phyloP scores from a whole-genome alignment of 169 alveolate species.

The Eimeria brunetti region DNA sequence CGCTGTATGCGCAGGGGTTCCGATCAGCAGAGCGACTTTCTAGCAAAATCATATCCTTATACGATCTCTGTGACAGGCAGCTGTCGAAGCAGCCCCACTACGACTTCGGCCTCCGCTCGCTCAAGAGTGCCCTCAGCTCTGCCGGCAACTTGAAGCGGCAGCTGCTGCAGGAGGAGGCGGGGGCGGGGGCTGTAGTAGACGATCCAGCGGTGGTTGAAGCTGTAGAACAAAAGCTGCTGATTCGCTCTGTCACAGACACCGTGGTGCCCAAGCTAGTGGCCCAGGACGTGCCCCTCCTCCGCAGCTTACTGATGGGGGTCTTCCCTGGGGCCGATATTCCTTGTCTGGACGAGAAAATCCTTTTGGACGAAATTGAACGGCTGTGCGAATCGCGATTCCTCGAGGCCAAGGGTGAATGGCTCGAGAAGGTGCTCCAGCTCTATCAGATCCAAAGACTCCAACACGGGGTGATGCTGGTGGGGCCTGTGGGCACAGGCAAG shows the following conservation, averaged over 20 bases:
- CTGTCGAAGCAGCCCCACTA: slow-evolving; percentile 97
- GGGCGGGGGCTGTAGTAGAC: slow-evolving; percentile 26
- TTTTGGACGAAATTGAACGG: slow-evolving; percentile 86
- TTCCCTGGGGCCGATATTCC: slow-evolving; percentile 97
- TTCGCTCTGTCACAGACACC: slow-evolving; percentile 96
- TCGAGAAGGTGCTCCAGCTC: slow-evolving; percentile 93
- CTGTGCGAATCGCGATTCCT: slow-evolving; percentile 52
- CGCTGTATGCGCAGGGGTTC: slow-evolving; percentile 61
- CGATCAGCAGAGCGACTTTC: slow-evolving; percentile 95
- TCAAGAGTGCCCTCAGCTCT: slow-evolving; percentile 95
- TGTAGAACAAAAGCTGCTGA: slow-evolving; percentile 94
- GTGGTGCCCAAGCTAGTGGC: slow-evolving; percentile 98
- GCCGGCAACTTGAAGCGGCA: slow-evolving; percentile 96
- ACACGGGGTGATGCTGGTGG: slow-evolving; percentile 96
- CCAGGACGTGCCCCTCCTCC: slow-evolving; percentile 95
- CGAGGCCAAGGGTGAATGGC: slow-evolving; percentile 85
- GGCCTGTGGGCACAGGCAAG: slow-evolving; percentile 98
- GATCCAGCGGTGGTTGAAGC: slow-evolving; percentile 83
- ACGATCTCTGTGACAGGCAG: slow-evolving; percentile 97
- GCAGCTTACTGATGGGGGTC: slow-evolving; percentile 95
- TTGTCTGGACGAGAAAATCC: slow-evolving; percentile 92
- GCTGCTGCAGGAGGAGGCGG: slow-evolving; percentile 82
- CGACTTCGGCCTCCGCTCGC: slow-evolving; percentile 99
- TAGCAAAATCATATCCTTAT: slow-evolving; percentile 96
- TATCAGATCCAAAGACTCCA: slow-evolving; percentile 95